Conservation (phyloP, 2,329 filamentous ascomycete species). For the Fusarium succisae region DNA sequence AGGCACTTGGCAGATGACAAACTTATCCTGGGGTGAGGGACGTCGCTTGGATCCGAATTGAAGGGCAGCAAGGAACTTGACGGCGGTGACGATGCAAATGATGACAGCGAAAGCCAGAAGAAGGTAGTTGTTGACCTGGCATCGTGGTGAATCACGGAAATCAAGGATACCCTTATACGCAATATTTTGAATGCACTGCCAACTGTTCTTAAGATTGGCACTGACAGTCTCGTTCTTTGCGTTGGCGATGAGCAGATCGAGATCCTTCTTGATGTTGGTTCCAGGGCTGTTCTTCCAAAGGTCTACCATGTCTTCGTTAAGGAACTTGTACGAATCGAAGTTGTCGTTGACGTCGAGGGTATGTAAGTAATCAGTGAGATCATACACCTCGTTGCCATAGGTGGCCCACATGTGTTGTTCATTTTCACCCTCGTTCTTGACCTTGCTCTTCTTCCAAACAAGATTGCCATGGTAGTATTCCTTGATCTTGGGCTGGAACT, state of each 20-base stretch:
- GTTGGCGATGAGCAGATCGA: slow-evolving; percentile 63
- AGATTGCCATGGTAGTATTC: slow-evolving; percentile 89
- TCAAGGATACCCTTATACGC: slow-evolving; percentile 88
- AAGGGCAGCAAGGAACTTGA: slow-evolving; percentile 92
- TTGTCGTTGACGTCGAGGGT: slow-evolving; percentile 71
- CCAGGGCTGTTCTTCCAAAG: slow-evolving; percentile 81
- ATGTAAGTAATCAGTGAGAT: slow-evolving; percentile 91
- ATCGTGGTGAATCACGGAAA: slow-evolving; percentile 80
- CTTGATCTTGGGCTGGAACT: slow-evolving; percentile 81
- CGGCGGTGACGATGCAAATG: slow-evolving; percentile 78
- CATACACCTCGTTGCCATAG: slow-evolving; percentile 80
- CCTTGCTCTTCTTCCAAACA: slow-evolving; percentile 70
- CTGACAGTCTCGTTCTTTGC: slow-evolving; percentile 61
- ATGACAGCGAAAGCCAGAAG: slow-evolving; percentile 88
- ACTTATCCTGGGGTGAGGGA: slow-evolving; percentile 93
- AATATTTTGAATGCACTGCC: slow-evolving; percentile 82
- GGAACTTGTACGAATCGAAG: slow-evolving; percentile 70
- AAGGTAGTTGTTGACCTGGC: slow-evolving; percentile 91
- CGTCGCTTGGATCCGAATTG: slow-evolving; percentile 93
- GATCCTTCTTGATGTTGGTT: slow-evolving; percentile 75
- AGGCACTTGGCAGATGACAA: slow-evolving; percentile 97
- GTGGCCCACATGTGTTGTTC: slow-evolving; percentile 81
- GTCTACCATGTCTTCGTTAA: slow-evolving; percentile 73
- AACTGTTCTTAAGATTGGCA: slow-evolving; percentile 67
- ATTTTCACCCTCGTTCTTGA: slow-evolving; percentile 73